Evolutionary conservation across 2,329 filamentous ascomycete genomes (phyloP), one percentile per base, ranked within the genome.

Genomic region (Pestalotiopsis sp.): DNA sequence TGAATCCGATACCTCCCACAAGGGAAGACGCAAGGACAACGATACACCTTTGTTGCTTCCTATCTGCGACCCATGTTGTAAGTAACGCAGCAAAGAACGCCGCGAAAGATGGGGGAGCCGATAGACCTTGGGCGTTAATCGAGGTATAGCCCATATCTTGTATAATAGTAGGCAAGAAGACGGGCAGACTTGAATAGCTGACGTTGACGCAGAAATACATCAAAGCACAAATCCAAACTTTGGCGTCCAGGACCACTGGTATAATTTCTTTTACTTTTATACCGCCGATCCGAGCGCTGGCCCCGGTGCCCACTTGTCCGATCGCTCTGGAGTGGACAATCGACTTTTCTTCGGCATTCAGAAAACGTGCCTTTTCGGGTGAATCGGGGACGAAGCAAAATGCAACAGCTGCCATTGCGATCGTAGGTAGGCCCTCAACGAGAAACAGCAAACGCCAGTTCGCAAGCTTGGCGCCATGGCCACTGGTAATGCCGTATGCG

Each of bases 151-250:
- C 92, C 93, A 97, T 89, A 75, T 91, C 87, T 69, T 85, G 83
- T 64, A 97, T 85, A 69, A 97, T 93, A 30, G 92, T 94, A 44
- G 94, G 94, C 2, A 97, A 85, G 77, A 97, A 97, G 64, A 96
- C 92, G 2, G 94, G 94, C 77, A 97, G 89, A 38, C 92, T 95
- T 73, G 90, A 90, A 82, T 97, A 97, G 17, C 93, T 91, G 74
- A 96, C 91, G 78, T 97, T 97, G 76, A 92, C 89, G 78, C 91
- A 89, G 82, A 97, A 94, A 83, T 97, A 93, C 88, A 97, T 97
- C 71, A 89, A 79, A 1, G 93, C 91, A 3, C 92, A 92, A 40
- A 95, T 81, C 68, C 68, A 71, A 39, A 65, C 66, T 56, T 70
- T 70, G 52, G 62, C 38, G 17, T 70, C 69, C 4, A 40, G 48